Base-by-base conservation (phyloP, 805 yeast species). In the Myxozyma melibiosi region DNA sequence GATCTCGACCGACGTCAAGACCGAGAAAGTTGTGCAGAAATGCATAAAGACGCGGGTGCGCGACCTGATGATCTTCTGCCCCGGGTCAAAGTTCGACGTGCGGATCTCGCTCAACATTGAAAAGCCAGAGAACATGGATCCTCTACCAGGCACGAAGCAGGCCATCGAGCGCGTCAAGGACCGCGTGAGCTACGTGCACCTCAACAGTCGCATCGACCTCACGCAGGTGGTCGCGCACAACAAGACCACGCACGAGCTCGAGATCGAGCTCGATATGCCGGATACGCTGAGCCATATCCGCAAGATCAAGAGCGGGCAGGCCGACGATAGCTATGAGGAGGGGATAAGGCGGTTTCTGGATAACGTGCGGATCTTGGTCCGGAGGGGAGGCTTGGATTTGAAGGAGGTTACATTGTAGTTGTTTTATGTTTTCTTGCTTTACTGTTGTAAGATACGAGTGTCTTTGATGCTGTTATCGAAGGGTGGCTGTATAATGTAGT, bases 351-450 rank as follows among this genome's bases (percentile, higher is more conserved):
- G 45, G 38, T 60, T 52, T 48, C 20, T 60, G 40, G 58, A 60
- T 20, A 57, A 60, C 31, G 64, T 58, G 34, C 52, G 64, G 34
- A 49, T 60, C 25, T 37, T 60, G 31, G 64, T 60, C 14, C 53
- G 64, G n/a, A 35, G 62, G 13, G 64, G 58, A 6, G 64, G 62
- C 2, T 14, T 49, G n/a, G 61, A 58, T 20, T 40, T 58, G 50
- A 44, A 46, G 38, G 18, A 3, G 20, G 28, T n/a, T 39, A 25
- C 22, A 39, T 18, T 39, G 22, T 39, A 7, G 11, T n/a, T 16
- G 22, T 38, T n/a, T n/a, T n/a, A n/a, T n/a, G n/a, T n/a, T n/a
- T n/a, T n/a, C n/a, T n/a, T n/a, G n/a, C n/a, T n/a, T n/a, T n/a
- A n/a, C n/a, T n/a, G n/a, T n/a, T n/a, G n/a, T n/a, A n/a, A n/a